Evolutionary conservation across 192 early-diverging fungal species (phyloP), one percentile per base, ranked within the genome.

Genomic region (Globomyces pollinis-pini): DNA sequence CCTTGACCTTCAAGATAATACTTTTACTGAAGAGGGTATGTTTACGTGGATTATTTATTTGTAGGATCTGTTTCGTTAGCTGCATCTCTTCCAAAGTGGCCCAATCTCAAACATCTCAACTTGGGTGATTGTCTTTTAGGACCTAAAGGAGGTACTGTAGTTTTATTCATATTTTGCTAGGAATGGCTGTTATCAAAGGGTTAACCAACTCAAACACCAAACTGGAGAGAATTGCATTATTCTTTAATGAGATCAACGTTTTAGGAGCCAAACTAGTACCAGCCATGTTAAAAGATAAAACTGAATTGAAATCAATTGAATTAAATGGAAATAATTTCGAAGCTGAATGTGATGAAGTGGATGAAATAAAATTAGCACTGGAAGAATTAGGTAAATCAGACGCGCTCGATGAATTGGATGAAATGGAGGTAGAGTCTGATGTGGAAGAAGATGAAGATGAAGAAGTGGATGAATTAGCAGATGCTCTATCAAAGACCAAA

Each of bases 1-100:
- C 44, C 63, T 98, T 23, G 91, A 98, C 74, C 68, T 98, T 34
- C 92, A 98, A 72, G 95, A 98, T 66, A 98, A 98, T 72, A 98
- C 95, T 0, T 94, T 98, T 53, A 93, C 92, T 1, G 74, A 77
- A 30, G n/a, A n/a, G n/a, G n/a, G n/a, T n/a, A n/a, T n/a, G n/a
- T n/a, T n/a, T n/a, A n/a, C n/a, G n/a, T n/a, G n/a, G n/a, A n/a
- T n/a, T n/a, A n/a, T n/a, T n/a, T n/a, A n/a, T 18, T 43, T n/a
- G 67, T 68, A 16, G 95, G 95, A 16, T 88, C 90, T 29, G 50
- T 61, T 13, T 88, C 90, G 11, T 77, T 98, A 56, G 89, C 92
- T 4, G 61, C 70, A 16, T 87, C 86, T 2, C 69, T 98, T 34
- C 65, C 78, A 7, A 66, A 68, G 8, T 98, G 95, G 95, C 71